Percentiles rank a stretch among this genome's conserved stretches.
Evolutionary conservation across 345 rosid species (phyloP).

Genomic region (Populus davidiana): DNA sequence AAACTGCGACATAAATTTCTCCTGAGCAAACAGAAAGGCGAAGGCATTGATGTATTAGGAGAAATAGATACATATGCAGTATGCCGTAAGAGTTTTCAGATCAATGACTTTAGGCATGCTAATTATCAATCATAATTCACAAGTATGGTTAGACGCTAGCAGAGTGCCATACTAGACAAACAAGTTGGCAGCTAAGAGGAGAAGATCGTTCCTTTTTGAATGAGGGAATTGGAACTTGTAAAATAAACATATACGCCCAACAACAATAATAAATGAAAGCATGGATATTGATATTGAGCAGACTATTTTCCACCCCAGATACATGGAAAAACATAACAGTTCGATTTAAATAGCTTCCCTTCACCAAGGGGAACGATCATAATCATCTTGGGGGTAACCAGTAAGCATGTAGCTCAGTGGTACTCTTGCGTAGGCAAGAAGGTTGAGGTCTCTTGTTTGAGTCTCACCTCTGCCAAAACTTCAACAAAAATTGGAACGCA

Average conservation of each 20-base stretch:
- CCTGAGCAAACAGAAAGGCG: constrained; percentile 10
- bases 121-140: background rate
- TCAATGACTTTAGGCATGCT: background rate
- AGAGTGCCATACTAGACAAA: background rate
- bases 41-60: background rate
- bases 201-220: background rate
- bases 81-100: background rate
- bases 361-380: background rate
- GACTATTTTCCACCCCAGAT: background rate
- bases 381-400: background rate
- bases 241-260: background rate
- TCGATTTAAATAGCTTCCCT: background rate
- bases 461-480: background rate
- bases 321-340: background rate
- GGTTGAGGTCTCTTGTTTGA: background rate
- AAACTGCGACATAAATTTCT: constrained; percentile 26
- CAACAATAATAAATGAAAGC: background rate
- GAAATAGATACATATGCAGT: background rate
- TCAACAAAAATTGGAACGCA: background rate
- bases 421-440: too few relatives aligned
- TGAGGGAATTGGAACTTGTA: background rate
- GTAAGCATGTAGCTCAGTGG: background rate
- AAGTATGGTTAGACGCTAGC: background rate
- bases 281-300: background rate
- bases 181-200: background rate